Evolutionary conservation across 441 rosid genomes (phyloP).

Genomic region (Populus trichocarpa): DNA sequence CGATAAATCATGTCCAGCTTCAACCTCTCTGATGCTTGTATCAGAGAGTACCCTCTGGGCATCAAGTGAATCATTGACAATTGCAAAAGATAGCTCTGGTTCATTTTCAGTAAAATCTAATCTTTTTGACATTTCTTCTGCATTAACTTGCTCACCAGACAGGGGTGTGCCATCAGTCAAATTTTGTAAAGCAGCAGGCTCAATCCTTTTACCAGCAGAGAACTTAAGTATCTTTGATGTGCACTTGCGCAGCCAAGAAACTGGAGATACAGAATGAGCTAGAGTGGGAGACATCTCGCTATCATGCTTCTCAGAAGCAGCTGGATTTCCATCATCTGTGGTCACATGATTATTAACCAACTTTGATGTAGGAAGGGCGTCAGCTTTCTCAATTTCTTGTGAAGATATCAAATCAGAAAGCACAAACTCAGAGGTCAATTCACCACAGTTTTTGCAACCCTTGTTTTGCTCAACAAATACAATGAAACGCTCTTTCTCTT

Average conservation of each 20-base stretch:
- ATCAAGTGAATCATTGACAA: conserved; percentile 38
- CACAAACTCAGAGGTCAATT: conserved; percentile 57
- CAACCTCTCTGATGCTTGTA: conserved; percentile 39
- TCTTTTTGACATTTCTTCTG: conserved; percentile 37
- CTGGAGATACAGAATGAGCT: conserved; percentile 48
- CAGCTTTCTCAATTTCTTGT: conserved; percentile 54
- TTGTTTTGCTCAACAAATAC: conserved; percentile 68
- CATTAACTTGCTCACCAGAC: conserved; percentile 28
- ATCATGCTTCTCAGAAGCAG: conserved; percentile 25
- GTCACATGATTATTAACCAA: conserved; percentile 30
- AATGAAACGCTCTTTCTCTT: conserved; percentile 82
- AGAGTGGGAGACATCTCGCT: conserved; percentile 33
- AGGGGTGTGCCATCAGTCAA: conserved; percentile 27
- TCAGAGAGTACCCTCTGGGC: conserved; percentile 44
- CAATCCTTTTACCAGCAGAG: conserved; percentile 61
- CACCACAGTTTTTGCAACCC: conserved; percentile 69
- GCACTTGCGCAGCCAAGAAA: conserved; percentile 78
- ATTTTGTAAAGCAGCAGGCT: conserved; percentile 32
- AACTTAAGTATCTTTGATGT: conserved; percentile 74
- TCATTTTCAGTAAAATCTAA: conserved; percentile 31
- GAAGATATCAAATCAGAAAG: conserved; percentile 61
- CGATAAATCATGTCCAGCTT: conserved; percentile 37
- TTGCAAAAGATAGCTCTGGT: conserved; percentile 46
- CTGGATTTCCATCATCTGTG: conserved; percentile 21
- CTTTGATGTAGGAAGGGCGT: conserved; percentile 39